Percentiles rank a stretch among this genome's conserved stretches.
Conservation (phyloP, 345 rosid genomes). For the Erucastrum elatum region DNA sequence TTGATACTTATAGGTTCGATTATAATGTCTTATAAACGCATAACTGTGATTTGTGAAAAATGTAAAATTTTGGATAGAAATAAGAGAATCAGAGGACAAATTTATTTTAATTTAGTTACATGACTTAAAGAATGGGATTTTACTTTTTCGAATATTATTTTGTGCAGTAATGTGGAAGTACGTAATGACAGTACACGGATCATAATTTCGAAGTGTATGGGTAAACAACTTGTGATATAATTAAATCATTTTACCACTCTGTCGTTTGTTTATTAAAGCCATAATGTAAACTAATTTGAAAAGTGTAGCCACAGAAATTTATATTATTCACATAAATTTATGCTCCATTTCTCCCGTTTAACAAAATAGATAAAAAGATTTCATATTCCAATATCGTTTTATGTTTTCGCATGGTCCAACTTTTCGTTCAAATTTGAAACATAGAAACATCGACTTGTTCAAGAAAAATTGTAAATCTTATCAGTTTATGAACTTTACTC, state of each 20-base stretch:
- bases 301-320: neutral
- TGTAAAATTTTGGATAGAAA: neutral
- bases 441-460: neutral
- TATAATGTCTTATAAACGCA: neutral
- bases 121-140: neutral
- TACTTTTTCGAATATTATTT: neutral
- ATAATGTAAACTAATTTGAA: neutral
- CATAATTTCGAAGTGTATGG: neutral
- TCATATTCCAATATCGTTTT: neutral
- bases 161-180: neutral
- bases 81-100: neutral
- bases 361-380: neutral
- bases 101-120: neutral
- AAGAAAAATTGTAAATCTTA: neutral
- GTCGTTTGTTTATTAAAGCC: neutral
- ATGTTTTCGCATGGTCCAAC: neutral
- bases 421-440: conserved; percentile 4
- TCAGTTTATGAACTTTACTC: neutral
- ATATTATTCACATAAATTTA: neutral
- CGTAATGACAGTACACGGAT: neutral
- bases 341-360: neutral
- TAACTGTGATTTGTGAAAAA: neutral
- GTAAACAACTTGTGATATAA: neutral
- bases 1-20: neutral
- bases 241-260: neutral